Evolutionary conservation across 148 eudicot species (phyloP), one percentile per base, ranked within the genome.

Genomic region (Heliamphora exappendiculata): DNA sequence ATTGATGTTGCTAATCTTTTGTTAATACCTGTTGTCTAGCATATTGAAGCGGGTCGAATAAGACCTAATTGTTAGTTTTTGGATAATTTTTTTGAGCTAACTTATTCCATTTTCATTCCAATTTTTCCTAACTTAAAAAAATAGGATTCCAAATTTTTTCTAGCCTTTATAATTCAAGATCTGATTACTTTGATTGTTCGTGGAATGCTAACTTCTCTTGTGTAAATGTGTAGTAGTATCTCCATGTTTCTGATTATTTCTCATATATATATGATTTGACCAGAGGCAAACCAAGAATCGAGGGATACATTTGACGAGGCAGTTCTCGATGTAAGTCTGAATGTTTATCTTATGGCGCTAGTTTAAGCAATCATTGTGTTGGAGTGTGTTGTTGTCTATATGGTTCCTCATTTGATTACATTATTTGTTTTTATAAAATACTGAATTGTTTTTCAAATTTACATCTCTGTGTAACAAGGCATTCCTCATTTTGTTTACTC

Each of bases 251-350:
- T 66, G 28, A 76, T 55, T 41, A 36, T 13, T n/a, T 31, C 24
- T 24, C 11, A 16, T 28, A 57, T 75, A 34, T 76, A 62, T 80
- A 11, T 70, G 28, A 19, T 73, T 54, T 81, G 45, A 78, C 31
- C 89, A 91, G 98, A 70, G 57, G 84, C 69, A 67, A 81, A 62
- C 37, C 74, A 53, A 54, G 88, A 85, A 79, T 31, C 69, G 36
- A 70, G 67, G 78, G 80, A 83, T 47, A 64, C 62, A 47, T 80
- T 75, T 76, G 84, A 78, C 50, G 87, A 76, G 79, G 75, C 75
- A 24, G 63, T 74, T 60, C 59, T 62, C 22, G 72, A 71, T 77
- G 98, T 93, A 88, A 85, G 93, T 76, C 45, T 76, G 47, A 33
- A 37, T 50, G 42, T 6, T 66, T 66, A 36, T 37, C 20, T 50